Evolutionary conservation across 1,284 basidiomycete genomes (phyloP).

Genomic region (Heterobasidion occidentale): DNA sequence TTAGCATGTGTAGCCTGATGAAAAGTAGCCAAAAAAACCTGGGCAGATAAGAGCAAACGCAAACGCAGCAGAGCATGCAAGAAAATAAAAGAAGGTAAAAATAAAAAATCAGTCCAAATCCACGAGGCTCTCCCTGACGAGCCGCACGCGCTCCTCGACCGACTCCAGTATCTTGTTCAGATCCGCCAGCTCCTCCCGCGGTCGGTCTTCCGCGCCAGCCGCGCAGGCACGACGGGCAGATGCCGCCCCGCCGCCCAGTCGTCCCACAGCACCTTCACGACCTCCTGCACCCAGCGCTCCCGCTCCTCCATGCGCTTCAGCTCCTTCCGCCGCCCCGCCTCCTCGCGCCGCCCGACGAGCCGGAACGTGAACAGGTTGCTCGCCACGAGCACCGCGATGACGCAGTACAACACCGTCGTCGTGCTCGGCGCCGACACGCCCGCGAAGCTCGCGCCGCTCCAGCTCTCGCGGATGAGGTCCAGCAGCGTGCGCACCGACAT

Average conservation of each 20-base stretch:
- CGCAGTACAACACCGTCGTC: conserved; percentile 62
- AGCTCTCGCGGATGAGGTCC: no score
- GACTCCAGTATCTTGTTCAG: conserved; percentile 44
- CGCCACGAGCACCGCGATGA: conserved; percentile 65
- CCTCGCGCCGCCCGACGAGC: conserved; percentile 47
- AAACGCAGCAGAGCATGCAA: not conserved
- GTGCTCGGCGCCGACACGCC: conserved; percentile 30
- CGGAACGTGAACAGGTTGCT: conserved; percentile 73
- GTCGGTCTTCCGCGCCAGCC: conserved; percentile 21
- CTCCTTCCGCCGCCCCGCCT: conserved; percentile 47
- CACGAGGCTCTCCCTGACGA: conserved; percentile 29
- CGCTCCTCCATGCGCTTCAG: conserved; percentile 51
- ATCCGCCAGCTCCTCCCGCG: conserved; percentile 41
- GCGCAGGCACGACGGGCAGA: conserved; percentile 8
- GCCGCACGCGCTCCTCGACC: conserved; percentile 45
- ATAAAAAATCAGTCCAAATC: conserved; percentile 16
- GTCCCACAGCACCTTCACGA: conserved; percentile 63
- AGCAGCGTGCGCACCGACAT: no score
- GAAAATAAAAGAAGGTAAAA: not conserved
- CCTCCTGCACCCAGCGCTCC: conserved; percentile 66
- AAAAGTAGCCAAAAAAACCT: not conserved
- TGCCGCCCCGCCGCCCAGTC: conserved; percentile 34
- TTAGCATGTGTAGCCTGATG: not conserved
- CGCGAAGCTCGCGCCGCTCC: no score
- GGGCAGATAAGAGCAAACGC: not conserved